A percentile compares a stretch with the other conserved stretches of the same genome.
Evolutionary conservation across 768 basidiomycete genomes (phyloP).

Genomic region (Leucocoprinus sp.): DNA sequence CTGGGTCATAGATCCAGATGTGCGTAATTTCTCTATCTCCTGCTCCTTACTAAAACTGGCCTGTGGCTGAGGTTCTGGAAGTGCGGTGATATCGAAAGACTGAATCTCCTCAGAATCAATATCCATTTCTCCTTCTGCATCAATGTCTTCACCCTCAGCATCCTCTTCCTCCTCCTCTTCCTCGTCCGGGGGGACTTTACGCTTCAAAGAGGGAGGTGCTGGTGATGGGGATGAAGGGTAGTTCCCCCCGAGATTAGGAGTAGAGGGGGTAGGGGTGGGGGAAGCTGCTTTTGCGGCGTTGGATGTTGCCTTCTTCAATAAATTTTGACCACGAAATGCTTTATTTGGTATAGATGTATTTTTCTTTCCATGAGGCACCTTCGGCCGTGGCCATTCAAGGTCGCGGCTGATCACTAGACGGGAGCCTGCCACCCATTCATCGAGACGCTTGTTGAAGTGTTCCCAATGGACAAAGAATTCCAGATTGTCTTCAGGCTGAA

Average conservation of each 20-base stretch:
- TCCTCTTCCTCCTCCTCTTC: conserved; percentile 54
- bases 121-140: conserved; percentile 65
- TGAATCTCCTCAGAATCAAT: conserved; percentile 68
- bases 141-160: conserved; percentile 49
- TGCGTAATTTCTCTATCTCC: conserved; percentile 97
- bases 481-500: conserved; percentile 65
- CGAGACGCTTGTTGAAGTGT: conserved; percentile 96
- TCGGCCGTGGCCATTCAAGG: conserved; percentile 95
- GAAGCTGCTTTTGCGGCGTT: conserved; percentile 56
- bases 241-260: conserved; percentile 35
- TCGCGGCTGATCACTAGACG: conserved; percentile 79
- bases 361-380: conserved; percentile 45
- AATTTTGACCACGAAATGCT: conserved; percentile 39
- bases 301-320: conserved; percentile 63
- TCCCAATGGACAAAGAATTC: conserved; percentile 99
- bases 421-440: conserved; percentile 92
- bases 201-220: conserved; percentile 47
- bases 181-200: conserved; percentile 59
- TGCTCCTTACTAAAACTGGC: conserved; percentile 89
- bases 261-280: conserved; percentile 51
- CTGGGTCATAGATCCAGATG: conserved; percentile 98
- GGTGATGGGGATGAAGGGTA: conserved; percentile 50
- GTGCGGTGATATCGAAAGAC: conserved; percentile 54
- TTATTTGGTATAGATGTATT: conserved; percentile 41
- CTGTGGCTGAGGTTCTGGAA: conserved; percentile 42